Evolutionary conservation across 371 early-diverging fungal genomes (phyloP).

Genomic region (Gilbertella persicaria): DNA sequence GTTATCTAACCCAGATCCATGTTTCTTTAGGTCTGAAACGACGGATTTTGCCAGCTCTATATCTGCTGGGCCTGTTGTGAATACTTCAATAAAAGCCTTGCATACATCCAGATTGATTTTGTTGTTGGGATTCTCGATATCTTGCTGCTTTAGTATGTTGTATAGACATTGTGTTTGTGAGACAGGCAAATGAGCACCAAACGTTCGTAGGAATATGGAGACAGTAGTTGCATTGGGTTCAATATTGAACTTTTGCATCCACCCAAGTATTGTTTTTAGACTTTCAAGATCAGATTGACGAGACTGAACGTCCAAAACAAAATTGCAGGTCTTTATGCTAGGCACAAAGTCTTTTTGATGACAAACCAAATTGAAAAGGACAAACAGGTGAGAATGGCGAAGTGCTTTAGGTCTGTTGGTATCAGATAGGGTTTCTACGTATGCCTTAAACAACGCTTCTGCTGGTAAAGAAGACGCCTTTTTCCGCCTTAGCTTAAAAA

Average conservation of each 20-base stretch:
- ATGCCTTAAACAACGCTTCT: not conserved
- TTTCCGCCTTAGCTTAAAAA: not conserved
- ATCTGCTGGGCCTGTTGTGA: slow-evolving; percentile 7
- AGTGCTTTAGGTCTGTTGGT: slow-evolving; percentile 1
- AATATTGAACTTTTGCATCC: slow-evolving; percentile 18
- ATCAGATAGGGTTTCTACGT: not conserved
- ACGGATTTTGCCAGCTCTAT: slow-evolving; percentile 15
- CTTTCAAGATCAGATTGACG: not conserved
- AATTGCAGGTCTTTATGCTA: slow-evolving; percentile 12
- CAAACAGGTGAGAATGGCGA: not conserved
- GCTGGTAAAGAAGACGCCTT: not conserved
- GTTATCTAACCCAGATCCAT: slow-evolving; percentile 4
- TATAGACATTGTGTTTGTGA: slow-evolving; percentile 7
- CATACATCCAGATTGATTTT: slow-evolving; percentile 20
- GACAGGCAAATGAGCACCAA: slow-evolving; percentile 5
- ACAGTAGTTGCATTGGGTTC: slow-evolving; percentile 16
- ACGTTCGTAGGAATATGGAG: slow-evolving; percentile 9
- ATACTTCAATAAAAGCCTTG: slow-evolving; percentile 26
- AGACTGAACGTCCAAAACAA: slow-evolving; percentile 7
- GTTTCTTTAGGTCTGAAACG: slow-evolving; percentile 14
- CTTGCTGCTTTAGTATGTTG: slow-evolving; percentile 4
- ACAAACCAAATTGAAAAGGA: slow-evolving; percentile 4
- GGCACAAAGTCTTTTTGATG: slow-evolving; percentile 1
- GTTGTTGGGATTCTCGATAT: not conserved
- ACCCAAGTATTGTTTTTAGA: slow-evolving; percentile 4